Percentiles rank a stretch among this genome's conserved stretches.
Conservation (phyloP, 495 filamentous ascomycete species). For the Tuber aestivum region DNA sequence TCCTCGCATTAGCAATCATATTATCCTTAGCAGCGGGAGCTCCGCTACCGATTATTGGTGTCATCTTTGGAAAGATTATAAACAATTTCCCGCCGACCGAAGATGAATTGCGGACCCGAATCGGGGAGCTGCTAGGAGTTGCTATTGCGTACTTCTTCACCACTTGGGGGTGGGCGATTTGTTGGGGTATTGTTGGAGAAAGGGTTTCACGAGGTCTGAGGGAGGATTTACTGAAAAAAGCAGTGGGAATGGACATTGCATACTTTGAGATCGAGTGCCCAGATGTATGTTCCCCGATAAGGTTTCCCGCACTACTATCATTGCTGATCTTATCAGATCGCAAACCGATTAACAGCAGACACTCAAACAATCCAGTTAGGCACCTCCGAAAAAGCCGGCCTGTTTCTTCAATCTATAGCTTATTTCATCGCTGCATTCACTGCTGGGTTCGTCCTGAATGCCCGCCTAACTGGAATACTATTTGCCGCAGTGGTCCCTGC, state of each 20-base stretch:
- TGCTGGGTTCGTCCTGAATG: slow-evolving; percentile 50
- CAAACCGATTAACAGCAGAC: slow-evolving; percentile 45
- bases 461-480: slow-evolving; percentile 49
- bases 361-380: slow-evolving; percentile 48
- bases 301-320: neutral
- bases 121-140: slow-evolving; percentile 44
- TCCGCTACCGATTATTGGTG: slow-evolving; percentile 47
- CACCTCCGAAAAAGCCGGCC: slow-evolving; percentile 50
- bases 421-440: slow-evolving; percentile 52
- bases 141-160: slow-evolving; percentile 46
- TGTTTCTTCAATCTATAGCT: slow-evolving; percentile 49
- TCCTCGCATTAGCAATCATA: slow-evolving; percentile 40
- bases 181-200: slow-evolving; percentile 45
- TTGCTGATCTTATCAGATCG: slow-evolving; percentile 26
- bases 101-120: slow-evolving; percentile 40
- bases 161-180: slow-evolving; percentile 44
- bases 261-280: slow-evolving; percentile 44
- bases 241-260: slow-evolving; percentile 45
- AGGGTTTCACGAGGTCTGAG: slow-evolving; percentile 42
- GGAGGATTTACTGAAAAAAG: slow-evolving; percentile 38
- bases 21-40: slow-evolving; percentile 45
- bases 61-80: slow-evolving; percentile 48
- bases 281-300: slow-evolving; percentile 37
- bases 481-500: slow-evolving; percentile 45
- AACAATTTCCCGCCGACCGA: slow-evolving; percentile 45